Base-by-base conservation (phyloP, 139 green algal species). In the Chlorella sorokiniana region DNA sequence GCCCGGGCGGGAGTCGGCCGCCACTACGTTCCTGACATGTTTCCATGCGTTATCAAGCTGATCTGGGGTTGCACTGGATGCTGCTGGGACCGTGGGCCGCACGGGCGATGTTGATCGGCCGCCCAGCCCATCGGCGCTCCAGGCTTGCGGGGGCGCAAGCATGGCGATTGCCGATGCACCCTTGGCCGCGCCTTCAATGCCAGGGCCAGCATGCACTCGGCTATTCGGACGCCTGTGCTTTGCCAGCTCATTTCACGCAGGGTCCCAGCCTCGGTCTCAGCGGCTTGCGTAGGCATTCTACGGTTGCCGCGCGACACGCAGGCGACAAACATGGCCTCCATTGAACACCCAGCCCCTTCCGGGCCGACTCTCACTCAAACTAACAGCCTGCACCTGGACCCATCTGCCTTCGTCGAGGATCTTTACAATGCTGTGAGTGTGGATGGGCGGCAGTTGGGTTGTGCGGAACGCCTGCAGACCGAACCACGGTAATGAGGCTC, bases 21-120 rank as follows among this genome's bases (percentile, higher is more conserved):
- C 23, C 14, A 83, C 73, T 9, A 94, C 88, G 23, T 45, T 63
- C 42, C 87, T 88, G 4, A 91, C 72, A 63, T 94, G 88, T 27
- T 88, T 88, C 86, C 89, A 95, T 27, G 91, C 89, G 16, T 84
- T 33, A 14, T 23, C 29, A 6, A 81, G 85, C 40, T 73, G 75
- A 22, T 88, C 67, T 14, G 88, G 35, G 44, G 76, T 62, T 11
- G 63, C 48, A 29, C 82, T 56, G 4, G 40, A 61, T 45, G 73
- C 33, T 3, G 76, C 42, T 0, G 23, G n/a, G n/a, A 29, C 42
- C 44, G n/a, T n/a, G 35, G 75, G 31, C 52, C n/a, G 38, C 7
- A 44, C 31, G n/a, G 75, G 37, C 40, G 45, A 40, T 67, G 67
- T n/a, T 22, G 29, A 31, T 37, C n/a, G 16, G 4, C 35, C 23